Evolutionary conservation across 306 rosid species (phyloP).

Genomic region (Vigna unguiculata): DNA sequence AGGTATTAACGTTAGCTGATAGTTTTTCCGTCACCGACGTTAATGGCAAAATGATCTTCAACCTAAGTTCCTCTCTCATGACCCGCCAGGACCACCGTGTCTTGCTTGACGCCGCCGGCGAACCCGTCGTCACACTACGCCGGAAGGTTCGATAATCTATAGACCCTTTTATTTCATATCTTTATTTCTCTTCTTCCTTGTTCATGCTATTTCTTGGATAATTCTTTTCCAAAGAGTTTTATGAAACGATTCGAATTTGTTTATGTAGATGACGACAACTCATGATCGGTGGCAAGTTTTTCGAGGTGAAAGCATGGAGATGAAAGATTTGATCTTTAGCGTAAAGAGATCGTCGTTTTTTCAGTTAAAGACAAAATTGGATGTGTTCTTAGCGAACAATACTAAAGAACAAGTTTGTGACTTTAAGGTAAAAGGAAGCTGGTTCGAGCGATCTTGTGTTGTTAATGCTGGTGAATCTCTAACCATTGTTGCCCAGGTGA

Average conservation of each 20-base stretch:
- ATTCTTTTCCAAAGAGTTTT: too few relatives aligned
- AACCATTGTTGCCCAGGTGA: conserved; percentile 50
- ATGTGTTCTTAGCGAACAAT: conserved; percentile 69
- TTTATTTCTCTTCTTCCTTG: background rate
- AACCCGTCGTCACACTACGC: conserved; percentile 51
- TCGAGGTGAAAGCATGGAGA: conserved; percentile 43
- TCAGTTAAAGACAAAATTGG: conserved; percentile 60
- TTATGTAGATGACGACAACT: conserved; percentile 41
- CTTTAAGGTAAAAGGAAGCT: conserved; percentile 62
- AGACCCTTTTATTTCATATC: too few relatives aligned
- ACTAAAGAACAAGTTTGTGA: conserved; percentile 58
- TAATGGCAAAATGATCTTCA: conserved; percentile 58
- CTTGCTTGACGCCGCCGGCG: conserved; percentile 55
- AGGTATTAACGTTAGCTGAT: conserved; percentile 49
- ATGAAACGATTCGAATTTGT: background rate
- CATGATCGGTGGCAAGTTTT: conserved; percentile 55
- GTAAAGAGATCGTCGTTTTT: conserved; percentile 53
- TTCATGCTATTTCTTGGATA: too few relatives aligned
- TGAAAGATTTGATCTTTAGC: conserved; percentile 45
- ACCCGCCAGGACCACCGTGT: conserved; percentile 55
- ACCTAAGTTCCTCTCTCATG: conserved; percentile 48
- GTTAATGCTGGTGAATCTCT: conserved; percentile 60
- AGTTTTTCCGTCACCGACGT: conserved; percentile 55
- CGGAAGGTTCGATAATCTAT: conserved; percentile 49
- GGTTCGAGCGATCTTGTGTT: conserved; percentile 60